A percentile compares a stretch with the other conserved stretches of the same genome.
Conservation (phyloP, 768 basidiomycete species). For the Lentinula lateritia region DNA sequence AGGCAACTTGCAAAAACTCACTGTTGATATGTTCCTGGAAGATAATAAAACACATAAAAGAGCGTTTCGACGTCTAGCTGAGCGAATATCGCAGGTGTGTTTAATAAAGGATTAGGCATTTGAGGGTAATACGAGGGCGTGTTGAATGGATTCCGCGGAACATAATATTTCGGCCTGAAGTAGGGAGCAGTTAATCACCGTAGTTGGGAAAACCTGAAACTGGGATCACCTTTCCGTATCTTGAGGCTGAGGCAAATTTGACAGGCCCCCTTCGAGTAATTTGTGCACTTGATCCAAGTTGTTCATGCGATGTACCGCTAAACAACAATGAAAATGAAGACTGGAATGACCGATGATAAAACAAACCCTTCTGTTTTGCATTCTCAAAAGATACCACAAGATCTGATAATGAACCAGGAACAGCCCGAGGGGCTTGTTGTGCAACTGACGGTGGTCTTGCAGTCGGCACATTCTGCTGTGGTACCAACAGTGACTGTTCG, state of each 20-base stretch:
- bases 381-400: constrained; percentile 92
- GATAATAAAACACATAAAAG: constrained; percentile 98
- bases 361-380: constrained; percentile 91
- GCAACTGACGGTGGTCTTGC: constrained; percentile 49
- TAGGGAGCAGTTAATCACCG: background rate
- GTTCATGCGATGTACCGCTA: constrained; percentile 70
- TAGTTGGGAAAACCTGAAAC: constrained; percentile 3
- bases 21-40: constrained; percentile 98
- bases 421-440: constrained; percentile 44
- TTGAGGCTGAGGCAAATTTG: constrained; percentile 83
- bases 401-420: constrained; percentile 86
- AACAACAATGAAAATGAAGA: background rate
- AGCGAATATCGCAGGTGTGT: constrained; percentile 77
- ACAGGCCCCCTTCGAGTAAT: constrained; percentile 87
- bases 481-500: constrained; percentile 29
- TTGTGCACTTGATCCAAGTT: constrained; percentile 90
- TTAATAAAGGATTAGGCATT: constrained; percentile 72
- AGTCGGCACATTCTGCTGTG: constrained; percentile 12
- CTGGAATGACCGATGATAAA: background rate
- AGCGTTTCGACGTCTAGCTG: constrained; percentile 95
- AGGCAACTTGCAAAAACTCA: constrained; percentile 28
- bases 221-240: constrained; percentile 86
- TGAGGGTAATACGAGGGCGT: constrained; percentile 97
- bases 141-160: constrained; percentile 85
- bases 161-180: constrained; percentile 90